A percentile compares a stretch with the other conserved stretches of the same genome.
Evolutionary conservation across 1,284 basidiomycete species (phyloP).

Genomic region (Jaminaea rosea): DNA sequence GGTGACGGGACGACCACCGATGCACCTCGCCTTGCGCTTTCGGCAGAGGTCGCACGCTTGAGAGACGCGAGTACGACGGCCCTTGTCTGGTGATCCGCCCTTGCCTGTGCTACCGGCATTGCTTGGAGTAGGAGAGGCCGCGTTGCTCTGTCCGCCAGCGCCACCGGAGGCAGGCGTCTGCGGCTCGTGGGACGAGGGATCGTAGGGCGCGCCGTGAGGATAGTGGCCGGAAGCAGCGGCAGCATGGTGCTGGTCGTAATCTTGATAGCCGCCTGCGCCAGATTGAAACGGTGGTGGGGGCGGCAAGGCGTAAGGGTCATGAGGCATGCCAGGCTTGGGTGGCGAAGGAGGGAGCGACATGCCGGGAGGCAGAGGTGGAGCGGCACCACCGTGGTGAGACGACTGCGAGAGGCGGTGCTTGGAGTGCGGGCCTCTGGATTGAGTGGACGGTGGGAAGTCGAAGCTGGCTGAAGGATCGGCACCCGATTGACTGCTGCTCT

Average conservation of each 20-base stretch:
- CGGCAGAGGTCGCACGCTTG: conserved; percentile 1
- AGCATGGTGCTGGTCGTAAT: not conserved
- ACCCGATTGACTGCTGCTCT: too few relatives aligned
- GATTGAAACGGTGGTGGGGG: not conserved
- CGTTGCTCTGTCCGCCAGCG: too few relatives aligned
- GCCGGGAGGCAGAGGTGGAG: not conserved
- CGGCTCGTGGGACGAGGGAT: not conserved
- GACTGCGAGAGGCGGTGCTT: too few relatives aligned
- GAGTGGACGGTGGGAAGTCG: not conserved
- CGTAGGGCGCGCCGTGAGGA: not conserved
- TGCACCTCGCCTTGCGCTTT: not conserved
- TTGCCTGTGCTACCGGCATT: too few relatives aligned
- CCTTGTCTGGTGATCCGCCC: too few relatives aligned
- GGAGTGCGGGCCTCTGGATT: not conserved
- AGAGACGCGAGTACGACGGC: not conserved
- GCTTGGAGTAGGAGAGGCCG: not conserved
- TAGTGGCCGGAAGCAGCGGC: not conserved
- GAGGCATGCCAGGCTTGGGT: too few relatives aligned
- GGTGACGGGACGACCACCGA: not conserved
- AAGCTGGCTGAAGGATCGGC: too few relatives aligned
- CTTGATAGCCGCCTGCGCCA: not conserved
- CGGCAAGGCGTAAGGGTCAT: not conserved
- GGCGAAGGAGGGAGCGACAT: too few relatives aligned
- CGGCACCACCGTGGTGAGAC: not conserved
- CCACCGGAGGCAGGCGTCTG: not conserved